A percentile compares a stretch with the other conserved stretches of the same genome.
Evolutionary conservation across 257 asterid species (phyloP).

Genomic region (Primulina tabacum): DNA sequence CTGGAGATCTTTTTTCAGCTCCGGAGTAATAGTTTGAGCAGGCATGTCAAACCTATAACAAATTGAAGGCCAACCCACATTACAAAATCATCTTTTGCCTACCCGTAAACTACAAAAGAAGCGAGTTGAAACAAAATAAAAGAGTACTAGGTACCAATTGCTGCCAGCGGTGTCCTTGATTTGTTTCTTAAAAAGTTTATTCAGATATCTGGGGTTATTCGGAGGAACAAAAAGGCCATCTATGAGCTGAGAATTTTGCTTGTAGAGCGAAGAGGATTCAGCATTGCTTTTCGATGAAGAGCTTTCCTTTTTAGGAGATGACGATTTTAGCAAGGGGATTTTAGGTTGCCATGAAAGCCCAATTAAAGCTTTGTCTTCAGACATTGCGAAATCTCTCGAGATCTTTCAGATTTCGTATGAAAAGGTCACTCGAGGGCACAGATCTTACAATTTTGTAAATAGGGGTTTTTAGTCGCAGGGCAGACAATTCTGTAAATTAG

Average conservation of each 20-base stretch:
- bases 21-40: constrained; percentile 83
- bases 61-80: constrained; percentile 13
- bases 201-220: constrained; percentile 64
- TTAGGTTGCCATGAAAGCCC: constrained; percentile 84
- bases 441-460: too few species aligned
- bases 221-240: constrained; percentile 93
- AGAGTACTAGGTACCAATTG: constrained; percentile 47
- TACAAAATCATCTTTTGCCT: background rate
- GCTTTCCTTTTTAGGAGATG: constrained; percentile 26
- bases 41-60: constrained; percentile 86
- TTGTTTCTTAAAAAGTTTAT: constrained; percentile 59
- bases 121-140: background rate
- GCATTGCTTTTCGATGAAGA: constrained; percentile 3
- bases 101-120: background rate
- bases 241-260: constrained; percentile 50
- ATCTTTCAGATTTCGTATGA: background rate
- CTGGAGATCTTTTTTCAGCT: constrained; percentile 81
- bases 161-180: constrained; percentile 87
- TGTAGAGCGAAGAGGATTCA: constrained; percentile 35
- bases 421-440: background rate
- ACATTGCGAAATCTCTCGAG: constrained; percentile 16
- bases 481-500: too few species aligned
- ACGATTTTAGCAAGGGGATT: constrained; percentile 30
- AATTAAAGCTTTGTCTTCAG: constrained; percentile 30
- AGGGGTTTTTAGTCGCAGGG: too few species aligned